Conservation (phyloP, 192 early-diverging fungal genomes). For the Umbelopsis isabellina region DNA sequence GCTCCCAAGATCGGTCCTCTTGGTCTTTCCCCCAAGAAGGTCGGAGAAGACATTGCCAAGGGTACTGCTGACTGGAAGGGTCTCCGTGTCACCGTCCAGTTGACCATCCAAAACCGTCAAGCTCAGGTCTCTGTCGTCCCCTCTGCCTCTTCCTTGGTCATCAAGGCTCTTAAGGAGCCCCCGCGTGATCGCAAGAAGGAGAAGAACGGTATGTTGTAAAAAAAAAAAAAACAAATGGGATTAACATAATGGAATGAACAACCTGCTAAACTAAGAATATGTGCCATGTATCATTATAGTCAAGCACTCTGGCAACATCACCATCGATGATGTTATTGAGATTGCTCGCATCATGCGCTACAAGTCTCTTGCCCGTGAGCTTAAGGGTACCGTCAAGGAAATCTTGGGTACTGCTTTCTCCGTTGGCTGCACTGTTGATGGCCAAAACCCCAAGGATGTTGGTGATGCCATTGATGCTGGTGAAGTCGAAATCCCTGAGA, state of each 20-base stretch:
- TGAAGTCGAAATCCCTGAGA: slow-evolving; percentile 71
- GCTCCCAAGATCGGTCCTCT: slow-evolving; percentile 99
- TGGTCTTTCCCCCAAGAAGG: slow-evolving; percentile 99
- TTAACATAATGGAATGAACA: too few relatives aligned
- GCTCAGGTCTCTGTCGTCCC: slow-evolving; percentile 96
- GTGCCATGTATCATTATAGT: slow-evolving; percentile 36
- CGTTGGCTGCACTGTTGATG: slow-evolving; percentile 98
- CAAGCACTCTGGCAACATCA: slow-evolving; percentile 95
- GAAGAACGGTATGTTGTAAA: slow-evolving; percentile 79
- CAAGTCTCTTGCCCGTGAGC: slow-evolving; percentile 95
- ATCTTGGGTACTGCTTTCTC: slow-evolving; percentile 95
- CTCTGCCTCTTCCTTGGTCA: slow-evolving; percentile 94
- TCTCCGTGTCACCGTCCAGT: slow-evolving; percentile 95
- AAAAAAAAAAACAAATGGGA: background rate
- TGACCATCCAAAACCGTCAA: slow-evolving; percentile 99
- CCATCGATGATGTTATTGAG: slow-evolving; percentile 91
- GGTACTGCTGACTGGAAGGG: slow-evolving; percentile 99
- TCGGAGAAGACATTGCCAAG: slow-evolving; percentile 99
- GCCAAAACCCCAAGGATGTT: slow-evolving; percentile 89
- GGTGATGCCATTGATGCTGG: slow-evolving; percentile 85
- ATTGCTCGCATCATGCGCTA: slow-evolving; percentile 93
- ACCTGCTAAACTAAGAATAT: too few relatives aligned
- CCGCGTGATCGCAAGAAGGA: slow-evolving; percentile 99
- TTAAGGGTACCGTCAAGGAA: slow-evolving; percentile 94
- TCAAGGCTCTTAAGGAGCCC: slow-evolving; percentile 97